Conservation (phyloP, 1,284 basidiomycete genomes). For the Mrakiaceae sp. region DNA sequence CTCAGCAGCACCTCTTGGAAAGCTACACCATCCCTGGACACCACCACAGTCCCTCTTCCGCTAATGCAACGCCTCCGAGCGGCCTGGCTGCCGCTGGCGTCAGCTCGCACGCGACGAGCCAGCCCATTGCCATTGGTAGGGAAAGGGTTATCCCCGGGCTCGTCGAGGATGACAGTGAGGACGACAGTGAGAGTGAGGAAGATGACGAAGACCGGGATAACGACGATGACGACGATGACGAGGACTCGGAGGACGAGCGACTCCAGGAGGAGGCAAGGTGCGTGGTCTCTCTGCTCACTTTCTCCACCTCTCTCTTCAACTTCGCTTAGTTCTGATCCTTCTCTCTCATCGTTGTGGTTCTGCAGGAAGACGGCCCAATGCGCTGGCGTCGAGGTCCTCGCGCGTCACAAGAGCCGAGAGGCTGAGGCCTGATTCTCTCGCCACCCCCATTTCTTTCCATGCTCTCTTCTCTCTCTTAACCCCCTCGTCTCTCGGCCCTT, state of each 20-base stretch:
- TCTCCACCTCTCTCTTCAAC: background rate
- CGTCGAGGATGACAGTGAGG: background rate
- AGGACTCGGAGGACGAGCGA: conserved; percentile 6
- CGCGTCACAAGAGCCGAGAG: conserved; percentile 8
- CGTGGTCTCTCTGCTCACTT: background rate
- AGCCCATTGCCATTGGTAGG: background rate
- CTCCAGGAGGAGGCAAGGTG: conserved; percentile 10
- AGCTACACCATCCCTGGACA: background rate
- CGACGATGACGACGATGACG: conserved; percentile 2
- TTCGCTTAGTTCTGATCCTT: background rate
- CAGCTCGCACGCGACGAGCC: background rate
- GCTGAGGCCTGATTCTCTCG: background rate
- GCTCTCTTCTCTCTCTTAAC: background rate
- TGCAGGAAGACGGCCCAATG: conserved; percentile 4
- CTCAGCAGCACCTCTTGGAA: background rate
- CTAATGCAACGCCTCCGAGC: background rate
- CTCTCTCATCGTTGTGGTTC: too few species aligned
- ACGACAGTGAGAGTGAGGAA: background rate
- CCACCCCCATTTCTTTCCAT: background rate
- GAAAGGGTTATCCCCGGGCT: background rate
- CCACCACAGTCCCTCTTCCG: background rate
- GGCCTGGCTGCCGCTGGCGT: background rate
- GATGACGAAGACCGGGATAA: conserved; percentile 1
- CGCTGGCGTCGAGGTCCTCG: conserved; percentile 11
- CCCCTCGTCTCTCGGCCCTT: background rate